Percentiles rank a stretch among this genome's conserved stretches.
These are phyloP conservation scores for Nakaseomyces kungkrabaensis DNA, from an alignment of 1,139 yeast species.

Conservation along the genomic window DNA sequence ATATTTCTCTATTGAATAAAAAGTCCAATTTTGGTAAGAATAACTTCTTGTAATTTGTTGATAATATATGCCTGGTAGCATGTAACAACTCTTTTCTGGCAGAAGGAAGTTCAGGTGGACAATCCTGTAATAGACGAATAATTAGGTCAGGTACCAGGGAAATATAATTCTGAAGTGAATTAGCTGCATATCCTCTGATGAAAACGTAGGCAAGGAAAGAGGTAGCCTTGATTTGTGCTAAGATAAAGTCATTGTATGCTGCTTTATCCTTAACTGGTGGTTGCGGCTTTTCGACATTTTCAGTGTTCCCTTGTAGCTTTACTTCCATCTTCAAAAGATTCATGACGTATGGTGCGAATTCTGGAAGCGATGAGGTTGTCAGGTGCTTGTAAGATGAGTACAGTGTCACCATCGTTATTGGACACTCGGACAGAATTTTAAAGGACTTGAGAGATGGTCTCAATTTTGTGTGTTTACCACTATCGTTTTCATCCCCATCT, in stretches of 20 bases:
- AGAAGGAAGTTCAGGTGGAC: constrained; percentile 90
- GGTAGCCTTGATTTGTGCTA: constrained; percentile 96
- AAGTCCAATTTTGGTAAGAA: constrained; percentile 82
- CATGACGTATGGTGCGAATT: constrained; percentile 74
- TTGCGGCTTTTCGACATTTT: constrained; percentile 34
- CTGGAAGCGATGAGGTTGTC: constrained; percentile 61
- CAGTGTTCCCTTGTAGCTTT: constrained; percentile 58
- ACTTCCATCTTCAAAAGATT: constrained; percentile 71
- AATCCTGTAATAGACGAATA: constrained; percentile 78
- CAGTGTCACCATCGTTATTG: constrained; percentile 88
- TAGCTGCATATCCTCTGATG: constrained; percentile 72
- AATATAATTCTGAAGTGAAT: constrained; percentile 52
- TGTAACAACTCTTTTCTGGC: constrained; percentile 90
- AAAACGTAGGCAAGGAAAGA: constrained; percentile 89
- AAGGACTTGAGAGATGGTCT: constrained; percentile 64
- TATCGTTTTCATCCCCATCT: background rate
- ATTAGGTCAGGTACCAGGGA: constrained; percentile 79
- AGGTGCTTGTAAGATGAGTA: constrained; percentile 78
- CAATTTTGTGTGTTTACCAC: constrained; percentile 15
- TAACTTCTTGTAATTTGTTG: constrained; percentile 74
- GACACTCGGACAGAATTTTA: constrained; percentile 91
- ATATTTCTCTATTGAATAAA: constrained; percentile 73
- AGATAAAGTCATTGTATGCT: constrained; percentile 78
- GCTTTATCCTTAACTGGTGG: constrained; percentile 71
- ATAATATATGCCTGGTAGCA: constrained; percentile 87